Evolutionary conservation across 1,139 yeast genomes (phyloP).

Genomic region (Diutina neorugosa): DNA sequence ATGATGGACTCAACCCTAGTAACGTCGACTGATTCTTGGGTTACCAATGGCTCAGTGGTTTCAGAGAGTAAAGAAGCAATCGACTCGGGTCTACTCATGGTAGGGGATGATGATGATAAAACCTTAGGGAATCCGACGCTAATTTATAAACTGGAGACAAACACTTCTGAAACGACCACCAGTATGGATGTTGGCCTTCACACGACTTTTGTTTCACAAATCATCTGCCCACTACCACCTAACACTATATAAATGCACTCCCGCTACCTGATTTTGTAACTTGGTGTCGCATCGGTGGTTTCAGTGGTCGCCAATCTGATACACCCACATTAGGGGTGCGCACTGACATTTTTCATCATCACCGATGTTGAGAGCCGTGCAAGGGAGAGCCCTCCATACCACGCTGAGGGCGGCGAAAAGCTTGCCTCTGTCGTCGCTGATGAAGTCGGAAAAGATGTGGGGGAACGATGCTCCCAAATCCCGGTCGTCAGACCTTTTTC

Average conservation of each 20-base stretch:
- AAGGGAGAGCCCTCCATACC: background rate
- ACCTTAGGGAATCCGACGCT: background rate
- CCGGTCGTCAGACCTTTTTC: background rate
- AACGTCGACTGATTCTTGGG: background rate
- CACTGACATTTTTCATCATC: background rate
- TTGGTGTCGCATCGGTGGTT: background rate
- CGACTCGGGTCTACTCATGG: background rate
- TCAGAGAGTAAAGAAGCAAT: background rate
- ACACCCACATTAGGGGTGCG: background rate
- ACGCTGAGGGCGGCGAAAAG: background rate
- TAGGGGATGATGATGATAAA: background rate
- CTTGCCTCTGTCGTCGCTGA: background rate
- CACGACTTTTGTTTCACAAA: background rate
- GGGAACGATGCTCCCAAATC: background rate
- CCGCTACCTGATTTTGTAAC: background rate
- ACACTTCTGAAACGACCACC: background rate
- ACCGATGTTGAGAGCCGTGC: background rate
- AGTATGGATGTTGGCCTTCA: background rate
- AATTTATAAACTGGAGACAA: background rate
- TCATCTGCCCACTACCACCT: no score
- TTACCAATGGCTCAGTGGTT: background rate
- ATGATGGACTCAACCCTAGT: no score
- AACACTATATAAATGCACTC: no score
- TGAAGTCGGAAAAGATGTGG: conserved; percentile 3
- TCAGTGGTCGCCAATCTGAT: background rate